Conservation (phyloP, 2,329 filamentous ascomycete species). For the Madurella fahalii region DNA sequence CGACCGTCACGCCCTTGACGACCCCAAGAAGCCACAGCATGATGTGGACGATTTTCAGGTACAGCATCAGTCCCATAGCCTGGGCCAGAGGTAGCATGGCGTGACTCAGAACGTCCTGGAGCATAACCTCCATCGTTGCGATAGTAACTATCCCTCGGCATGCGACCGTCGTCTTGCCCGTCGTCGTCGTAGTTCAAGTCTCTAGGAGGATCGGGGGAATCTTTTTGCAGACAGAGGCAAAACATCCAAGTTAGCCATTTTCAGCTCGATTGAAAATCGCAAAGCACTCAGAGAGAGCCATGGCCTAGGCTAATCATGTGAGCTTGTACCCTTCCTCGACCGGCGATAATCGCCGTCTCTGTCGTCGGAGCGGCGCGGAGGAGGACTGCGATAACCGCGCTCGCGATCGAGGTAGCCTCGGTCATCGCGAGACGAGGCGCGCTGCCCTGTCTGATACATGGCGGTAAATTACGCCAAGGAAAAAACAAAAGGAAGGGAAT, state of each 20-base stretch:
- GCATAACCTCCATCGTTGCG: background rate
- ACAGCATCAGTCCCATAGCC: background rate
- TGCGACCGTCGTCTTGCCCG: background rate
- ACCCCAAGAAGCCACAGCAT: too few relatives aligned
- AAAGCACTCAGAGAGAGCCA: constrained; percentile 14
- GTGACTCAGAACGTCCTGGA: background rate
- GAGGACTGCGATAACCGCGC: constrained; percentile 24
- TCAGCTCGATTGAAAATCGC: constrained; percentile 13
- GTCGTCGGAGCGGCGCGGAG: constrained; percentile 23
- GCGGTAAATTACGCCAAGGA: constrained; percentile 14
- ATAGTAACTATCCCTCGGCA: background rate
- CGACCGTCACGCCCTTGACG: too few relatives aligned
- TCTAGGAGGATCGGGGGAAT: constrained; percentile 18
- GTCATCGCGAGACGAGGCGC: constrained; percentile 29
- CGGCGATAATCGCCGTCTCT: constrained; percentile 39
- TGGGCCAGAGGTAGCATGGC: background rate
- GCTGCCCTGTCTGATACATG: constrained; percentile 43
- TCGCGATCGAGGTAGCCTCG: constrained; percentile 32
- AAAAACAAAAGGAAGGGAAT: constrained; percentile 15
- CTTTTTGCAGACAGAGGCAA: constrained; percentile 16
- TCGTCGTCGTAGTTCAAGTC: constrained; percentile 27
- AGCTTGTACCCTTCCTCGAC: constrained; percentile 44
- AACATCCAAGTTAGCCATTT: constrained; percentile 25
- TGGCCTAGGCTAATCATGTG: constrained; percentile 16
- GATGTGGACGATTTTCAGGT: too few relatives aligned